Conservation (phyloP, 192 early-diverging fungal species). For the Coemansia sp. region DNA sequence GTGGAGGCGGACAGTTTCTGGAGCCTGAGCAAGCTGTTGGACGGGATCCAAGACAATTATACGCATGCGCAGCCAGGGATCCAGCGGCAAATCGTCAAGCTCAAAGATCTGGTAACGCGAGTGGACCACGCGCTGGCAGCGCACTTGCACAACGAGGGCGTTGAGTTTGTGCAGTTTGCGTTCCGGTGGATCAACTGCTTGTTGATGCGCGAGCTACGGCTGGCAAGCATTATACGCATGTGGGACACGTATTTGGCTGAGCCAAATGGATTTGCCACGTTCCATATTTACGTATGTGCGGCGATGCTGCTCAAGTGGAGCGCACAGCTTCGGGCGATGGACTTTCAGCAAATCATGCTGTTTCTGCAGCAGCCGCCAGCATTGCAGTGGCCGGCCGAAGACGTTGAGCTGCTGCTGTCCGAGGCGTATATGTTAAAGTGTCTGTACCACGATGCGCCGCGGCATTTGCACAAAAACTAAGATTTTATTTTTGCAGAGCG, state of each 20-base stretch:
- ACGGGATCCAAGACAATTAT: conserved; percentile 99
- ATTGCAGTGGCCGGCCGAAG: conserved; percentile 79
- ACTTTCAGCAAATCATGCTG: conserved; percentile 93
- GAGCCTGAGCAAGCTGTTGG: conserved; percentile 93
- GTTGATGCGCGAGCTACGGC: conserved; percentile 91
- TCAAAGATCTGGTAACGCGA: conserved; percentile 88
- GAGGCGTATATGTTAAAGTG: conserved; percentile 98
- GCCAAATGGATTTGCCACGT: conserved; percentile 77
- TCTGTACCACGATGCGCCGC: conserved; percentile 89
- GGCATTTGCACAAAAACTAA: conserved; percentile 56
- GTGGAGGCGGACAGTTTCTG: conserved; percentile 97
- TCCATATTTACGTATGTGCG: conserved; percentile 98
- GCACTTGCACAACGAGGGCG: conserved; percentile 83
- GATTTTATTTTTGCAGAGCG: too few relatives aligned
- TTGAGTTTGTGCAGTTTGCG: conserved; percentile 99
- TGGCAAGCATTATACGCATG: conserved; percentile 90
- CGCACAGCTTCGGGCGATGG: conserved; percentile 78
- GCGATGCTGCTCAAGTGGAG: conserved; percentile 97
- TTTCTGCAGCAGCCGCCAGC: conserved; percentile 91
- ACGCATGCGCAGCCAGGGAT: conserved; percentile 97
- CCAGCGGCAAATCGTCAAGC: conserved; percentile 80
- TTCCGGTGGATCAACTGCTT: conserved; percentile 99
- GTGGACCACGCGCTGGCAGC: conserved; percentile 76
- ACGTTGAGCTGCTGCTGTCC: conserved; percentile 90
- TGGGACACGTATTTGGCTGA: conserved; percentile 95